Evolutionary conservation across 768 basidiomycete genomes (phyloP).

Genomic region (Daedaleopsis sinensis): DNA sequence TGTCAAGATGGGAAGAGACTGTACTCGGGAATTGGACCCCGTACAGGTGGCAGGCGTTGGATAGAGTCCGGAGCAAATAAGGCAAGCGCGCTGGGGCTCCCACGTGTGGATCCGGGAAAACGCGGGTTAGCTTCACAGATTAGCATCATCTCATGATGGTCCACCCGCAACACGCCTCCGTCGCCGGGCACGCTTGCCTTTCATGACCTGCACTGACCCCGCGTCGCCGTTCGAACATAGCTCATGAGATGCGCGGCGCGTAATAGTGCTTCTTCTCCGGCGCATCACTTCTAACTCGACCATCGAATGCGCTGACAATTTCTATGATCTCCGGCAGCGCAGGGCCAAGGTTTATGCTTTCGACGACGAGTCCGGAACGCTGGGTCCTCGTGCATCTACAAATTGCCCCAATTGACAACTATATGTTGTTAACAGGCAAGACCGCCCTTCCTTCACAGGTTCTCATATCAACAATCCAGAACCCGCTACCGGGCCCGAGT

Average conservation of each 20-base stretch:
- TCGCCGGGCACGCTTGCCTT: too few relatives aligned
- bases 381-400: too few relatives aligned
- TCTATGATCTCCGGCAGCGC: neutral
- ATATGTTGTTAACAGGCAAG: slow-evolving; percentile 14
- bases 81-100: neutral
- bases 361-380: neutral
- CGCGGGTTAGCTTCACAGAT: too few relatives aligned
- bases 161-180: too few relatives aligned
- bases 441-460: slow-evolving; percentile 1
- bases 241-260: too few relatives aligned
- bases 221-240: too few relatives aligned
- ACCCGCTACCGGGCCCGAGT: slow-evolving; percentile 11
- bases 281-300: neutral
- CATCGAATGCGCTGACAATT: neutral
- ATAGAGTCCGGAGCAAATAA: neutral
- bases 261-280: too few relatives aligned
- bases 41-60: neutral
- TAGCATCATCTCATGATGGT: too few relatives aligned
- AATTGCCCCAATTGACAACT: neutral
- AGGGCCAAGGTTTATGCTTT: neutral
- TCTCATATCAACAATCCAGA: slow-evolving; percentile 19
- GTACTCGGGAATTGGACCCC: neutral
- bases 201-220: too few relatives aligned
- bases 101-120: too few relatives aligned
- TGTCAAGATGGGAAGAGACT: neutral